Conservation (phyloP, 139 green algal genomes). For the Gonium pectorale region DNA sequence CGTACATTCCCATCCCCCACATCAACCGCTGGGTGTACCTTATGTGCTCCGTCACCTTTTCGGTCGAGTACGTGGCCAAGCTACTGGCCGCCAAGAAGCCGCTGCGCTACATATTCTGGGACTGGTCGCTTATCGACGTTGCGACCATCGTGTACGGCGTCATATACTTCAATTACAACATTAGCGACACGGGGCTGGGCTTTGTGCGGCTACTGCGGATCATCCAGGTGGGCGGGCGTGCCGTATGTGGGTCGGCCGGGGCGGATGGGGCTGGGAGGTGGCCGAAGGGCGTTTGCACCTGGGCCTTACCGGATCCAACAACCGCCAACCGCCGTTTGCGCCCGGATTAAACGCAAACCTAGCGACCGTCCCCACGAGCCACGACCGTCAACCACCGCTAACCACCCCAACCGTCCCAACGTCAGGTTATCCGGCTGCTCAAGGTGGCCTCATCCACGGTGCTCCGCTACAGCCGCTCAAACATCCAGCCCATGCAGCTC, state of each 20-base stretch:
- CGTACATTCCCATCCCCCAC: slow-evolving; percentile 4
- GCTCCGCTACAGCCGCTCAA: slow-evolving; percentile 11
- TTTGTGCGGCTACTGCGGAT: slow-evolving; percentile 28
- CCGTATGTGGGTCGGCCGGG: too few species aligned
- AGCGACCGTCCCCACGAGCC: too few species aligned
- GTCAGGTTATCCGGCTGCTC: slow-evolving; percentile 48
- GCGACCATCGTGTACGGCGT: slow-evolving; percentile 40
- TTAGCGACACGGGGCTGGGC: not conserved
- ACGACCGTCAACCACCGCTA: not conserved
- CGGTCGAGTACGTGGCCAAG: slow-evolving; percentile 43
- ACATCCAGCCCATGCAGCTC: slow-evolving; percentile 35
- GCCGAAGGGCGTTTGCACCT: too few species aligned
- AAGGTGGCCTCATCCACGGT: not conserved
- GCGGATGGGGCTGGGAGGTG: too few species aligned
- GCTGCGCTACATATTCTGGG: slow-evolving; percentile 36
- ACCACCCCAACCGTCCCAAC: too few species aligned
- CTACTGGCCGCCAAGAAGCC: slow-evolving; percentile 15
- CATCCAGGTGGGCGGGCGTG: slow-evolving; percentile 16
- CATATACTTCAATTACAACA: not conserved
- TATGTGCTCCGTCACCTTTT: slow-evolving; percentile 22
- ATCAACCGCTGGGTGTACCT: slow-evolving; percentile 7
- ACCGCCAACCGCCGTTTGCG: too few species aligned
- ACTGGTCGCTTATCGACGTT: slow-evolving; percentile 36
- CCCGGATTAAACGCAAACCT: too few species aligned
- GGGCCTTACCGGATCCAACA: too few species aligned